These are phyloP conservation scores for Pinus tabuliformis DNA, from an alignment of 75 land plant genomes.

Conservation along the genomic window DNA sequence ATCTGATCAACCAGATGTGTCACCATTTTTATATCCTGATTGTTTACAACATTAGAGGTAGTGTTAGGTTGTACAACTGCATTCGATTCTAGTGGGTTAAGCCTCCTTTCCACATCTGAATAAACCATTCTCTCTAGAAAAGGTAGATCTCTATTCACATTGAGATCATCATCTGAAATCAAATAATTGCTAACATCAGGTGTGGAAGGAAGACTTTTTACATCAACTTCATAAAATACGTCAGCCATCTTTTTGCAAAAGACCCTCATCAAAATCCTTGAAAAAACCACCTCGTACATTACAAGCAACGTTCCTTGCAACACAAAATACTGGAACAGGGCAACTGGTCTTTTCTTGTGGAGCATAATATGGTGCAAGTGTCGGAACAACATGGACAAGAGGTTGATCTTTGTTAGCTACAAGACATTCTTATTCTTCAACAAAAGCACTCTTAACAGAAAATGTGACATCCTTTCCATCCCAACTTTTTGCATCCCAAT, in stretches of 20 bases:
- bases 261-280: too few species aligned
- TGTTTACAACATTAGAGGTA: conserved; percentile 3
- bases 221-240: conserved; percentile 30
- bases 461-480: conserved; percentile 69
- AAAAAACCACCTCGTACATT: too few species aligned
- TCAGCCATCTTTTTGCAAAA: background rate
- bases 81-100: conserved; percentile 16
- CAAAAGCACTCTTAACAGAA: conserved; percentile 72
- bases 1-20: background rate
- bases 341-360: too few species aligned
- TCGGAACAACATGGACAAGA: too few species aligned
- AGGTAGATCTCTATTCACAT: conserved; percentile 19
- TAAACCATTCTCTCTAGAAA: conserved; percentile 37
- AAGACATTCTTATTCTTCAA: conserved; percentile 66
- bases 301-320: too few species aligned
- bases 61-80: background rate
- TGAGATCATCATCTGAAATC: background rate
- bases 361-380: too few species aligned
- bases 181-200: conserved; percentile 46
- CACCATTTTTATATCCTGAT: background rate
- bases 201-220: conserved; percentile 27
- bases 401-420: conserved; percentile 16
- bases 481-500: conserved; percentile 99
- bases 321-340: too few species aligned
- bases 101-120: conserved; percentile 23